A percentile compares a stretch with the other conserved stretches of the same genome.
Conservation (phyloP, 2,329 filamentous ascomycete genomes). For the Claviceps pazoutovae region DNA sequence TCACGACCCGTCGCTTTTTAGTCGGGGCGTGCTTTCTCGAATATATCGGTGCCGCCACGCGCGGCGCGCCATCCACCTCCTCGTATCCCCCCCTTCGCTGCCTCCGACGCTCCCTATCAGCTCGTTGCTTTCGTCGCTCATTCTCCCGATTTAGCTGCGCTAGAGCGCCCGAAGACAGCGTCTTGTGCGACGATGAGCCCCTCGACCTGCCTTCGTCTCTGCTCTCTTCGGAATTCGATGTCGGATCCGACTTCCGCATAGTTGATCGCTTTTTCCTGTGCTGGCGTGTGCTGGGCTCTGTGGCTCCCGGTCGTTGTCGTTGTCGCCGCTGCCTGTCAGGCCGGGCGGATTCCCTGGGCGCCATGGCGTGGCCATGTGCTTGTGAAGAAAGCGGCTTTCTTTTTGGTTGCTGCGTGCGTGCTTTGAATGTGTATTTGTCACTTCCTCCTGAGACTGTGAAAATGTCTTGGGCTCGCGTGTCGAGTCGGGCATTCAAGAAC, state of each 20-base stretch:
- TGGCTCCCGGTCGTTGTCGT: slow-evolving; percentile 15
- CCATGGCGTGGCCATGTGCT: slow-evolving; percentile 3
- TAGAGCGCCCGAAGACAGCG: slow-evolving; percentile 40
- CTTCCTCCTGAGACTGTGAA: not conserved
- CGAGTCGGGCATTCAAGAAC: not conserved
- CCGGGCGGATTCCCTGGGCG: slow-evolving; percentile 6
- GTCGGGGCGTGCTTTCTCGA: slow-evolving; percentile 21
- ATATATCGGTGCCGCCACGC: slow-evolving; percentile 10
- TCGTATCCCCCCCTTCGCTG: slow-evolving; percentile 6
- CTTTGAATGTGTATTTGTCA: slow-evolving; percentile 5
- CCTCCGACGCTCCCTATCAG: slow-evolving; percentile 18
- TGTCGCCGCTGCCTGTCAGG: slow-evolving; percentile 11
- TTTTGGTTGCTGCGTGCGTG: not conserved
- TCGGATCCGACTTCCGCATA: slow-evolving; percentile 18
- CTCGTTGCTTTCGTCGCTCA: slow-evolving; percentile 32
- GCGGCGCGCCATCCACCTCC: not conserved
- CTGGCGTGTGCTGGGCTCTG: slow-evolving; percentile 19
- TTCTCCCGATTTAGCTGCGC: slow-evolving; percentile 53
- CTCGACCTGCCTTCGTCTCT: slow-evolving; percentile 12
- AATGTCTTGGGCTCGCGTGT: not conserved
- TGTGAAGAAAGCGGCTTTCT: not conserved
- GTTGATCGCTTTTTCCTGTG: slow-evolving; percentile 23
- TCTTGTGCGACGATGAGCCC: slow-evolving; percentile 9
- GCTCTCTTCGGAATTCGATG: slow-evolving; percentile 18
- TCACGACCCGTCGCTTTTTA: slow-evolving; percentile 50